Base-by-base conservation (phyloP, 371 early-diverging fungal genomes). In the Cladochytrium tenue region DNA sequence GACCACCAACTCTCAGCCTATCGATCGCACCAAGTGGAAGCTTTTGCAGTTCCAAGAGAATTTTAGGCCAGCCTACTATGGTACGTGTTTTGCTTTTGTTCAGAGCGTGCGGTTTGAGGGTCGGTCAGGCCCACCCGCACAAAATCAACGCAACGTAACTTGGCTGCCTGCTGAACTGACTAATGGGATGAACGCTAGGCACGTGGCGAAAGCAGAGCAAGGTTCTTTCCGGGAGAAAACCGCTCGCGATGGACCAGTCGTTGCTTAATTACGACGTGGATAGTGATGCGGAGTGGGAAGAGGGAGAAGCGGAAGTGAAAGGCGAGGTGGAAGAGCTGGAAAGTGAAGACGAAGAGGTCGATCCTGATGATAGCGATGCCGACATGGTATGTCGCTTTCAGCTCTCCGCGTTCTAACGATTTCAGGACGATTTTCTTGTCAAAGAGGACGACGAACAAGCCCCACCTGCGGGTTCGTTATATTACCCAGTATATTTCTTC, bases 241-340 rank as follows among this genome's bases (percentile, higher is more conserved):
- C 90, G 5, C 84, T 92, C 72, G 81, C 76, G 30, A 74, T 69
- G 52, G 94, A 94, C 60, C 69, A 78, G 1, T 74, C 62, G 2
- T 50, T 79, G 30, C 59, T 95, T 0, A 91, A 94, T 58, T 95
- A 95, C 61, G 92, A 91, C 2, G 79, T 89, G 56, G 93, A 95
- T 68, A 91, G 91, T 71, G 94, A 93, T 57, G 90, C 87, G 0
- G 95, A 94, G 76, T 95, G 95, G 95, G 93, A 88, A 20, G 43
- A 43, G 43, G 43, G 43, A 7, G 43, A 43, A 20, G 43, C 43
- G 43, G 43, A 43, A 20, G 43, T 43, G 7, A 20, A 20, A 7
- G 43, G 43, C 43, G 43, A 43, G 20, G 43, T 43, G 43, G 43
- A 43, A 20, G 43, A 43, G 43, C 43, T 43, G 43, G 43, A 43